Base-by-base conservation (phyloP, 176 grass and related monocot species). In the Neostapfia colusana region DNA sequence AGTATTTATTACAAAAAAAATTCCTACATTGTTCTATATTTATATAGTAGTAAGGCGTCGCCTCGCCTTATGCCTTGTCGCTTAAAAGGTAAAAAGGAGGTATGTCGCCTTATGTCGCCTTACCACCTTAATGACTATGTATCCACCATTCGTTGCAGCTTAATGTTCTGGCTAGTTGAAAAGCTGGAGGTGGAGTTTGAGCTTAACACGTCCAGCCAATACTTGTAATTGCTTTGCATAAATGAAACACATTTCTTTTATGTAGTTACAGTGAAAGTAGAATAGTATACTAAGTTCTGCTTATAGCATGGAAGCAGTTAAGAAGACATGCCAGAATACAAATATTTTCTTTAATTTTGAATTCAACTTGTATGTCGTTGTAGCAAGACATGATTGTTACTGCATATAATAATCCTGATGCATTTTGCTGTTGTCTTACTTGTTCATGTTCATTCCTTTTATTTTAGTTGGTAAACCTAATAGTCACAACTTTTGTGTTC, bases 401-500 rank as follows among this genome's bases (percentile, higher is more conserved):
- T 51, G 49, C 58, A 66, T 31, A 10, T 24, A 70, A 17, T 71
- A 24, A 89, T 82, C 69, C 46, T 65, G 5, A 7, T 81, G 37
- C 20, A 39, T 72, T 59, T 20, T 82, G 13, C 42, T 81, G 12
- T 65, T 63, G 10, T 43, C 39, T 82, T 21, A 46, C 39, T 82
- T 21, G 39, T 79, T 44, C 6, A 44, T 68, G 44, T 63, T 69
- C 12, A 28, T 70, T 28, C 26, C 10, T 55, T 18, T 46, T 56
- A 15, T 79, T 31, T 87, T 40, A 13, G 69, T 69, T 62, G 20
- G 38, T 79, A 73, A 77, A 60, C 31, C 62, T 31, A 15, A 38
- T n/a, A 49, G 43, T 66, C 55, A 28, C 55, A 63, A 62, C 16
- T 88, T 79, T 69, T 48, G 25, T 85, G 34, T 72, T 72, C 71